Evolutionary conservation across 129 eudicot species (phyloP), one percentile per base, ranked within the genome.

Genomic region (Centrapalus pauciflorus): DNA sequence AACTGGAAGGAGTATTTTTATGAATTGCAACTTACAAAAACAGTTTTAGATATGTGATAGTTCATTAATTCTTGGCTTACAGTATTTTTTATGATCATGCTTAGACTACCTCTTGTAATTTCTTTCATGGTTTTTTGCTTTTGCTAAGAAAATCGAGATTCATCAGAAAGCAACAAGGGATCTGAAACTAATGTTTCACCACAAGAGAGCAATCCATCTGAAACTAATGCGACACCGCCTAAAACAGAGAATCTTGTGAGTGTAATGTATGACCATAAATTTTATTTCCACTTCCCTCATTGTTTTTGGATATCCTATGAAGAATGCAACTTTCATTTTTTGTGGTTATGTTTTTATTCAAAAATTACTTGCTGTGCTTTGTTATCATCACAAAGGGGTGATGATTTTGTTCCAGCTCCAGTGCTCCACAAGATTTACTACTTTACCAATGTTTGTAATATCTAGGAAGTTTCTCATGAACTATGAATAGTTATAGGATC

Each of bases 171-270:
- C 61, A 70, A 54, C 55, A 66, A 33, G 16, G 55, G 34, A 55
- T 28, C 76, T 35, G 81, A 73, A 72, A 56, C 43, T 68, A 54
- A 28, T 26, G 81, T 32, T 29, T 50, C 88, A 38, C 75, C 86
- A 4, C 26, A 59, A 27, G 73, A 76, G 35, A 67, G 45, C 61
- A 67, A 40, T 25, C 74, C 38, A 63, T 57, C 80, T 40, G 87
- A 79, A 73, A 60, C 24, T 55, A 61, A 9, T 20, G 80, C 61
- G 58, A 55, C 94, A 61, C 71, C 86, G 1, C 52, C 27, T 69
- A 63, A 71, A 20, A 56, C 51, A 40, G 88, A 70, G 62, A 63
- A 72, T 66, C 70, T 67, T 63, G 97, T 91, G 76, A 87, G 95
- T 76, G 28, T 23, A 27, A 23, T 26, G 10, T 56, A 46, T 56